A percentile compares a stretch with the other conserved stretches of the same genome.
Conservation (phyloP, 2,329 filamentous ascomycete genomes). For the Fusarium buxicola region DNA sequence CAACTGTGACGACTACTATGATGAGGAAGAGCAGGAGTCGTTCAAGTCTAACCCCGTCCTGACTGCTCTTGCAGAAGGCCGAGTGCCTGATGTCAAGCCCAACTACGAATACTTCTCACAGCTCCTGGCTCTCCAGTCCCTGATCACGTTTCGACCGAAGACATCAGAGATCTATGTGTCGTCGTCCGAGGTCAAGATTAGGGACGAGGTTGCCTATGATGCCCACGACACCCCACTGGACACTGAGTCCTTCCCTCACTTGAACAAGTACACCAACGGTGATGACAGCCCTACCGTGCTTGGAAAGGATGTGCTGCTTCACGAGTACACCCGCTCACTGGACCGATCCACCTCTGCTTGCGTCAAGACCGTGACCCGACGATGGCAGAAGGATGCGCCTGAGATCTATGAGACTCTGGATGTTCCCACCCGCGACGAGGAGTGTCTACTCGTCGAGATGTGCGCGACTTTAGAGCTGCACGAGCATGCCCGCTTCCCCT, state of each 20-base stretch:
- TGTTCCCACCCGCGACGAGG: slow-evolving; percentile 60
- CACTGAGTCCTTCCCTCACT: slow-evolving; percentile 64
- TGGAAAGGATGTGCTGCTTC: slow-evolving; percentile 65
- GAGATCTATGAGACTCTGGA: slow-evolving; percentile 66
- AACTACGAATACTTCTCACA: slow-evolving; percentile 72
- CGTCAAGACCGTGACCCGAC: slow-evolving; percentile 62
- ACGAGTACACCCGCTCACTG: slow-evolving; percentile 68
- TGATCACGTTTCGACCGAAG: slow-evolving; percentile 66
- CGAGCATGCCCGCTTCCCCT: slow-evolving; percentile 67
- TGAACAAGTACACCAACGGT: slow-evolving; percentile 65
- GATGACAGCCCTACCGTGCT: slow-evolving; percentile 63
- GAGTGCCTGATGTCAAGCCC: slow-evolving; percentile 67
- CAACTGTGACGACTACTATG: slow-evolving; percentile 67
- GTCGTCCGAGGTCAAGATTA: slow-evolving; percentile 63
- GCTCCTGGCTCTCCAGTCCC: slow-evolving; percentile 64
- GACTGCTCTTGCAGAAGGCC: slow-evolving; percentile 67
- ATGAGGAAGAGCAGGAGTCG: slow-evolving; percentile 60
- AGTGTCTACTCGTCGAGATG: slow-evolving; percentile 71
- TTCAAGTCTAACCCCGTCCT: slow-evolving; percentile 75
- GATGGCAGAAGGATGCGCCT: slow-evolving; percentile 70
- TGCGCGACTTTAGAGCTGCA: slow-evolving; percentile 70
- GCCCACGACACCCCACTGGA: slow-evolving; percentile 58
- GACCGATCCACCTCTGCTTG: slow-evolving; percentile 68
- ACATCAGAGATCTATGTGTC: slow-evolving; percentile 70
- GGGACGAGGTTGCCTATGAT: slow-evolving; percentile 60